These are phyloP conservation scores for Cladophialophora yegresii DNA, from an alignment of 2,329 filamentous ascomycete genomes.

Conservation along the genomic window DNA sequence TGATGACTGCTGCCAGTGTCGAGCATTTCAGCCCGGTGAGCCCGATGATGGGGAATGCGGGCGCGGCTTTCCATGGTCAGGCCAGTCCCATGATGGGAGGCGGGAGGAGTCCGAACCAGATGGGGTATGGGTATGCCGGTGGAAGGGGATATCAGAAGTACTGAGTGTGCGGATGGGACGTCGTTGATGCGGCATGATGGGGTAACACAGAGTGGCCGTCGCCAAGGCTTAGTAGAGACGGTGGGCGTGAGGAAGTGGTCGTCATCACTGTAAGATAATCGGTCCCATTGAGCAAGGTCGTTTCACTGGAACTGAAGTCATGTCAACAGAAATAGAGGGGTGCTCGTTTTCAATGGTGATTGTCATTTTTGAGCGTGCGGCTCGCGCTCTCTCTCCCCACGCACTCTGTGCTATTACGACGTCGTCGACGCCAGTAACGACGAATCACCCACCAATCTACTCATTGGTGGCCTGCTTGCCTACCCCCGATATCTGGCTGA, in stretches of 20 bases:
- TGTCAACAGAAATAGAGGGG: constrained; percentile 4
- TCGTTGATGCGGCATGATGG: neutral
- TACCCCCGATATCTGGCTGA: constrained; percentile 16
- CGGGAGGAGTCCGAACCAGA: constrained; percentile 23
- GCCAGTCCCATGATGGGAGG: constrained; percentile 27
- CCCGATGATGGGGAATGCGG: constrained; percentile 28
- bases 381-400: constrained; percentile 4
- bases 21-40: constrained; percentile 11
- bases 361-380: constrained; percentile 9
- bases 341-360: neutral
- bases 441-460: constrained; percentile 7
- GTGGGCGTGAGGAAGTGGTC: neutral
- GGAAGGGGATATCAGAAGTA: constrained; percentile 30
- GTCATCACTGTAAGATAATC: constrained; percentile 15
- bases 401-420: neutral
- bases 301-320: neutral
- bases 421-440: neutral
- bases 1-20: constrained; percentile 6
- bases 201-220: neutral
- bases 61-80: constrained; percentile 19
- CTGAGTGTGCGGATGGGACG: constrained; percentile 4
- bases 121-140: constrained; percentile 14
- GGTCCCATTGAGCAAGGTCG: neutral
- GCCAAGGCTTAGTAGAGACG: neutral
- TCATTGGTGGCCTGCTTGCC: constrained; percentile 17